These are phyloP conservation scores for Paradendryphiella salina DNA, from an alignment of 2,329 filamentous ascomycete genomes.

Conservation along the genomic window DNA sequence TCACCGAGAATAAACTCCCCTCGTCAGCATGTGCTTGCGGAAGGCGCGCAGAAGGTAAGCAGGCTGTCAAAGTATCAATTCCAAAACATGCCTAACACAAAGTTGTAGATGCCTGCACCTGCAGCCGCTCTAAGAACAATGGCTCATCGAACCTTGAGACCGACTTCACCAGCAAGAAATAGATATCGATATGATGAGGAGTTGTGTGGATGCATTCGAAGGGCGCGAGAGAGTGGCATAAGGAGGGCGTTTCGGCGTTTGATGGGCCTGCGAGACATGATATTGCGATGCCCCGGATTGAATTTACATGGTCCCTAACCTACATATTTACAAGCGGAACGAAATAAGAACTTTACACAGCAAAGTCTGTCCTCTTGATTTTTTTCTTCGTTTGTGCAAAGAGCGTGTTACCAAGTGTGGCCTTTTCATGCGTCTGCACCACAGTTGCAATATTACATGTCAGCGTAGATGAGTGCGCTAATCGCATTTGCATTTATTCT, in stretches of 20 bases:
- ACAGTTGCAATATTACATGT: background rate
- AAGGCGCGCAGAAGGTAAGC: conserved; percentile 68
- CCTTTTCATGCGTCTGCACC: background rate
- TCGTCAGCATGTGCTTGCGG: conserved; percentile 78
- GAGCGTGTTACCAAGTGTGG: background rate
- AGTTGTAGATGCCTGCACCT: conserved; percentile 65
- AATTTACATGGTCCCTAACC: background rate
- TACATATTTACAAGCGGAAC: background rate
- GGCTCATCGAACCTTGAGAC: conserved; percentile 70
- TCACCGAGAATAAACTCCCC: conserved; percentile 71
- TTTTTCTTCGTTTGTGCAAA: background rate
- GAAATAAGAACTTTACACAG: background rate
- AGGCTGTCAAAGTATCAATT: background rate
- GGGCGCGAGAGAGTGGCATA: conserved; percentile 11
- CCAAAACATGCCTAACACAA: conserved; percentile 2
- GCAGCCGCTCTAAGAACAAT: conserved; percentile 70
- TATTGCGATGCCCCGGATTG: background rate
- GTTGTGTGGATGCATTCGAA: conserved; percentile 4
- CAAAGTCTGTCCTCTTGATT: background rate
- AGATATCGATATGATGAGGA: conserved; percentile 7
- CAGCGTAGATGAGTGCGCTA: background rate
- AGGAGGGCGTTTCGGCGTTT: conserved; percentile 17
- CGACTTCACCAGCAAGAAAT: conserved; percentile 78
- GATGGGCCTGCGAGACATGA: background rate
- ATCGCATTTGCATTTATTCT: background rate